A percentile compares a stretch with the other conserved stretches of the same genome.
Conservation (phyloP, 2,329 filamentous ascomycete genomes). For the Ophiocordyceps camponoti-leonardi region DNA sequence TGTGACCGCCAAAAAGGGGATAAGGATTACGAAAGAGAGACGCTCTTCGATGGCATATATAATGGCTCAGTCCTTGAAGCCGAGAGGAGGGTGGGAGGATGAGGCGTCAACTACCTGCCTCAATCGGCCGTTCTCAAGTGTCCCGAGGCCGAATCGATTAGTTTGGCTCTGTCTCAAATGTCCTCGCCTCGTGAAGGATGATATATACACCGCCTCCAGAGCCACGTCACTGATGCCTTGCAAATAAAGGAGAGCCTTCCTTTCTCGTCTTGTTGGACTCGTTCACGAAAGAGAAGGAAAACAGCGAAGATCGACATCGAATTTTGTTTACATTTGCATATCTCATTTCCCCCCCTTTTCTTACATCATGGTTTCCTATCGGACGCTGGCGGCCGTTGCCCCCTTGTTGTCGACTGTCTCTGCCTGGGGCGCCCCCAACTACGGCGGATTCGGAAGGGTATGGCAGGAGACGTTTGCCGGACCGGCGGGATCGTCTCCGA, state of each 20-base stretch:
- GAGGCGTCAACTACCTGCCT: not conserved
- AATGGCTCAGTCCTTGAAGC: no score
- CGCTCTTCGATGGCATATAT: not conserved
- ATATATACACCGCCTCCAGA: not conserved
- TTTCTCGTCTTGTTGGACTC: not conserved
- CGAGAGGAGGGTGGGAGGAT: not conserved
- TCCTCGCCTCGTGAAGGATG: not conserved
- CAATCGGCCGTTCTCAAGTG: not conserved
- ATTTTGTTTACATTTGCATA: not conserved
- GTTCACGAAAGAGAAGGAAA: no score
- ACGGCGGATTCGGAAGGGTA: constrained; percentile 18
- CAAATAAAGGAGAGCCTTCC: not conserved
- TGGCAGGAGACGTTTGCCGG: constrained; percentile 29
- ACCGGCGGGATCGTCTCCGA: constrained; percentile 13
- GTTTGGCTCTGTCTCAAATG: not conserved
- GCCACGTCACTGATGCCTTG: not conserved
- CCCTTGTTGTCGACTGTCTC: constrained; percentile 13
- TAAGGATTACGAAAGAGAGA: not conserved
- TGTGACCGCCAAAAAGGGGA: not conserved
- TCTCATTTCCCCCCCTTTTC: not conserved
- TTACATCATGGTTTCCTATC: constrained; percentile 8
- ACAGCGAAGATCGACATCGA: no score
- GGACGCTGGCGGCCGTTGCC: constrained; percentile 10
- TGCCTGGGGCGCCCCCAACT: constrained; percentile 20
- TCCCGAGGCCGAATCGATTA: not conserved